Percentiles rank a stretch among this genome's conserved stretches.
Evolutionary conservation across 2,329 filamentous ascomycete species (phyloP).

Genomic region (Aotearoamyces nothofagi): DNA sequence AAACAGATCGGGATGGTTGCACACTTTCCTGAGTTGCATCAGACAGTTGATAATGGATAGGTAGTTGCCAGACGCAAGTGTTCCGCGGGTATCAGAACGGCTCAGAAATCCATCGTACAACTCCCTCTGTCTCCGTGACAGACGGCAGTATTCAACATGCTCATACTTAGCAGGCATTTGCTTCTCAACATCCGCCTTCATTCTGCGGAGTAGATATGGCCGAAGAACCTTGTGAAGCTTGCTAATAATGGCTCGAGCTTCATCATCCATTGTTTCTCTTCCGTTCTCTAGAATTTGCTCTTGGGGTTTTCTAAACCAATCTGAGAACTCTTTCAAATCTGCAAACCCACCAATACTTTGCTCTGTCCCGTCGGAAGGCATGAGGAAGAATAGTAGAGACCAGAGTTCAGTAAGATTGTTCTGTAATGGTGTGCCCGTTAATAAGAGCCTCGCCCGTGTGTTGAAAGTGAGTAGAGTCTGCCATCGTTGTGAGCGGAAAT

Average conservation of each 20-base stretch:
- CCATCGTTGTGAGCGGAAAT: slow-evolving; percentile 96
- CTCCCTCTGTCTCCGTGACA: slow-evolving; percentile 90
- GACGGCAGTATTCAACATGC: slow-evolving; percentile 85
- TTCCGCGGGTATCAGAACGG: slow-evolving; percentile 75
- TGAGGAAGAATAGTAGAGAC: slow-evolving; percentile 92
- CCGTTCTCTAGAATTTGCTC: slow-evolving; percentile 94
- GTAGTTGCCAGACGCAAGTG: slow-evolving; percentile 84
- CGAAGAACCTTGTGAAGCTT: slow-evolving; percentile 90
- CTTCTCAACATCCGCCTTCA: slow-evolving; percentile 96
- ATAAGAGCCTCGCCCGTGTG: slow-evolving; percentile 68
- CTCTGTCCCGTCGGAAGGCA: slow-evolving; percentile 63
- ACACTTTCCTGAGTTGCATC: slow-evolving; percentile 95
- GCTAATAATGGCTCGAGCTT: slow-evolving; percentile 78
- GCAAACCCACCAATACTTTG: slow-evolving; percentile 82
- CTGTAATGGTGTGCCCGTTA: slow-evolving; percentile 90
- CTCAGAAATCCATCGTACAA: slow-evolving; percentile 95
- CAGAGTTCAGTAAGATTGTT: slow-evolving; percentile 95
- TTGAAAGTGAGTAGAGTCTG: slow-evolving; percentile 90
- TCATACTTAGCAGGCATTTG: slow-evolving; percentile 98
- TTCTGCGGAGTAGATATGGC: slow-evolving; percentile 75
- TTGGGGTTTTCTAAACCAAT: slow-evolving; percentile 90
- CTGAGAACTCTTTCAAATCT: slow-evolving; percentile 87
- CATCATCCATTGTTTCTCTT: slow-evolving; percentile 83
- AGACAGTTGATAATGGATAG: slow-evolving; percentile 96
- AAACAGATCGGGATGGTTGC: slow-evolving; percentile 95